These are phyloP conservation scores for Populus nigra DNA, from an alignment of 345 rosid genomes.

Conservation along the genomic window DNA sequence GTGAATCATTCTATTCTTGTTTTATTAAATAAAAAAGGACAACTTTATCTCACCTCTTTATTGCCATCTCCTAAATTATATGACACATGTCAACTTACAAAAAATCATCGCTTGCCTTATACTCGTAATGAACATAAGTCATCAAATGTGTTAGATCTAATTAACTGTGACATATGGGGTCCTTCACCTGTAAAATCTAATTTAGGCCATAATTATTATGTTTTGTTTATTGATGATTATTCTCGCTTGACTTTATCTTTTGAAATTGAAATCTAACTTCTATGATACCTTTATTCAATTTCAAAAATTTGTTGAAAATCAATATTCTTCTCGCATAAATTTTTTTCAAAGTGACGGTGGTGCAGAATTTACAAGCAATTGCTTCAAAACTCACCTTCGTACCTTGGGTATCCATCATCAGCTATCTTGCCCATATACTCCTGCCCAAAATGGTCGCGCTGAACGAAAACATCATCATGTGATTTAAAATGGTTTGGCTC, in stretches of 20 bases:
- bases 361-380: background rate
- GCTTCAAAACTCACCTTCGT: background rate
- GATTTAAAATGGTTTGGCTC: background rate
- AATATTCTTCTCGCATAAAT: background rate
- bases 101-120: slow-evolving; percentile 6
- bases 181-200: background rate
- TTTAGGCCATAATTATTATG: background rate
- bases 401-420: background rate
- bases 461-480: background rate
- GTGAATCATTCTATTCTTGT: background rate
- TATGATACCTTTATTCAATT: background rate
- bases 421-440: background rate
- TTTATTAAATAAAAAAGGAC: background rate
- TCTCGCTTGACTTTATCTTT: background rate
- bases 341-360: background rate
- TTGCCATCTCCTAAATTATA: background rate
- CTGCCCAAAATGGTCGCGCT: background rate
- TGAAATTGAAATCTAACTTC: background rate
- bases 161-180: background rate
- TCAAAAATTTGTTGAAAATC: background rate
- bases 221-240: background rate
- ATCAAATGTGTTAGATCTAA: background rate
- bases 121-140: background rate
- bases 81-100: background rate
- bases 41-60: slow-evolving; percentile 3